Evolutionary conservation across 2,329 filamentous ascomycete genomes (phyloP).

Genomic region (Diaporthe citri): DNA sequence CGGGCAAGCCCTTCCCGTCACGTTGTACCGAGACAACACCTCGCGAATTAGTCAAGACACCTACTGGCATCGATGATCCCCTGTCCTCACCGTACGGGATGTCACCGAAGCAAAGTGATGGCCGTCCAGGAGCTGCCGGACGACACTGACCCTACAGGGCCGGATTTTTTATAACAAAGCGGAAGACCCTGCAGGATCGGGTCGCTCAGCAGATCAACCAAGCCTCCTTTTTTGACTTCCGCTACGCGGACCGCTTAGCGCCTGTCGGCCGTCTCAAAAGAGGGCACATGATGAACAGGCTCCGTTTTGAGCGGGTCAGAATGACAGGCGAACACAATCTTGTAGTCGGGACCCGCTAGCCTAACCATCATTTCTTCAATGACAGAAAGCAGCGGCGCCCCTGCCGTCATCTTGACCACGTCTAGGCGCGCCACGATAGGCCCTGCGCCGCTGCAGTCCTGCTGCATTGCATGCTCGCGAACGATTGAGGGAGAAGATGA

Average conservation of each 20-base stretch:
- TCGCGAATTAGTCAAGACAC: constrained; percentile 28
- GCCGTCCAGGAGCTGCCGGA: constrained; percentile 22
- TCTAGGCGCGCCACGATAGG: constrained; percentile 26
- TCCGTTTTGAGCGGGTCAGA: constrained; percentile 37
- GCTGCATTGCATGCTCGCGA: constrained; percentile 19
- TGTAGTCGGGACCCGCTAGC: constrained; percentile 34
- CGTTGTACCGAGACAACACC: constrained; percentile 31
- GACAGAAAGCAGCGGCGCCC: constrained; percentile 19
- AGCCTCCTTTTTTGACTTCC: constrained; percentile 37
- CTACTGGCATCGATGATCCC: constrained; percentile 24
- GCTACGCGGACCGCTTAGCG: constrained; percentile 39
- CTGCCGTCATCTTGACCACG: constrained; percentile 34
- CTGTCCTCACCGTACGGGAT: constrained; percentile 33
- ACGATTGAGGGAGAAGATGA: constrained; percentile 1
- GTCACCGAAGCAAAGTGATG: constrained; percentile 29
- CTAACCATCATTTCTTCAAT: constrained; percentile 32
- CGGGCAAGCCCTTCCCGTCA: constrained; percentile 31
- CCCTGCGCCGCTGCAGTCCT: background rate
- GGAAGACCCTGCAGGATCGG: constrained; percentile 38
- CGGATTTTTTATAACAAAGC: constrained; percentile 18
- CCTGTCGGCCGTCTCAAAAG: constrained; percentile 38
- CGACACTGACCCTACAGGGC: constrained; percentile 40
- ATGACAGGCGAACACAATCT: constrained; percentile 38
- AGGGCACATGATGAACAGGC: constrained; percentile 38
- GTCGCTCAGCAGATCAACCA: constrained; percentile 39